Conservation (phyloP, 768 basidiomycete species). For the Clavaria fumosa region DNA sequence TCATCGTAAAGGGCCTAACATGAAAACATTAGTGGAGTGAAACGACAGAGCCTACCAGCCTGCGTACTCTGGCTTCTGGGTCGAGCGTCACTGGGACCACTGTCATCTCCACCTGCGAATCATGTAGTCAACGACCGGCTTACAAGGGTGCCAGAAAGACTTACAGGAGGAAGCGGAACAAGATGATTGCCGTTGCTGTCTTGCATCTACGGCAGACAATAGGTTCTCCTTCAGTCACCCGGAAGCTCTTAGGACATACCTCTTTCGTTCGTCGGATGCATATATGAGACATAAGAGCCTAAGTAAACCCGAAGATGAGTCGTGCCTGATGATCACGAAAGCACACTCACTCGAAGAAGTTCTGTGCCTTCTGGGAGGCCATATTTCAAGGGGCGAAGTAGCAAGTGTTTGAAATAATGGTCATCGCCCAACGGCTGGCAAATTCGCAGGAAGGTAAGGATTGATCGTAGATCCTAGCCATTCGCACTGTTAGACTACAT, state of each 20-base stretch:
- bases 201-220: constrained; percentile 75
- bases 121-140: not conserved
- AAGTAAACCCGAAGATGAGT: too few relatives aligned
- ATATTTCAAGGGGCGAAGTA: constrained; percentile 63
- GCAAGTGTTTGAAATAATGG: constrained; percentile 64
- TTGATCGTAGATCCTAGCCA: constrained; percentile 70
- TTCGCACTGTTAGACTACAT: not conserved
- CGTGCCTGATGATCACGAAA: too few relatives aligned
- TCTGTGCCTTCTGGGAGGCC: constrained; percentile 55
- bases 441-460: constrained; percentile 73
- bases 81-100: constrained; percentile 51
- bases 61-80: constrained; percentile 46
- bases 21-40: too few relatives aligned
- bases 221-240: too few relatives aligned
- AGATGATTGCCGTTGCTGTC: constrained; percentile 59
- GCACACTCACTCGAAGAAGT: constrained; percentile 48
- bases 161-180: constrained; percentile 59
- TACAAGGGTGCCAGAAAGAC: constrained; percentile 4
- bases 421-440: constrained; percentile 75
- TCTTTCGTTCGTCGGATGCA: constrained; percentile 80
- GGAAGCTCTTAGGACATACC: too few relatives aligned
- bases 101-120: constrained; percentile 57
- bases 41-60: too few relatives aligned
- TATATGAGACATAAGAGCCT: constrained; percentile 65
- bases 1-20: constrained; percentile 49